phyloP scores from a whole-genome alignment of 1,139 yeast genomes.

The Yamadazyma atlantica region DNA sequence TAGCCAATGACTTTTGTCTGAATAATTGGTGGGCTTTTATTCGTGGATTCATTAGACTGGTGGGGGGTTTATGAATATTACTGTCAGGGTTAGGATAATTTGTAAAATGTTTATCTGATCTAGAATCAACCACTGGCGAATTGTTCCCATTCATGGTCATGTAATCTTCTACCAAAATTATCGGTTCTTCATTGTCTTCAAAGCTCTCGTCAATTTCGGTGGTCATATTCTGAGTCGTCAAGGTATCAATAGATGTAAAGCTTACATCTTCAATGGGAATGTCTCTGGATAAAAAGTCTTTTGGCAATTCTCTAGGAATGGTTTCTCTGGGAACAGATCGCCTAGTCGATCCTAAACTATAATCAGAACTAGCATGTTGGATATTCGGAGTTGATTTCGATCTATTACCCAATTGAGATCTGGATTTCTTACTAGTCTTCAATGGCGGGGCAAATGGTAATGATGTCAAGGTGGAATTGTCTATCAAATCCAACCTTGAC shows the following conservation, averaged over 20 bases:
- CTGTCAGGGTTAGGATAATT: not conserved
- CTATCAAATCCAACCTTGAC: slow-evolving; percentile 63
- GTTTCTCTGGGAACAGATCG: not conserved
- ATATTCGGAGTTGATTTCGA: slow-evolving; percentile 6
- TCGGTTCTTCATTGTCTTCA: slow-evolving; percentile 42
- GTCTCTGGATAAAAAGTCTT: slow-evolving; percentile 3
- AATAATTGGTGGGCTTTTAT: slow-evolving; percentile 2
- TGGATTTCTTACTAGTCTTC: slow-evolving; percentile 12
- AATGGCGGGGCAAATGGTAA: slow-evolving; percentile 65
- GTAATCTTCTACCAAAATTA: slow-evolving; percentile 53
- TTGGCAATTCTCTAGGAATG: slow-evolving; percentile 5
- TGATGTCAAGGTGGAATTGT: slow-evolving; percentile 61
- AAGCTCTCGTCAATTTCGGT: slow-evolving; percentile 19
- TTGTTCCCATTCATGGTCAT: slow-evolving; percentile 18
- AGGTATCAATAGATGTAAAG: slow-evolving; percentile 17
- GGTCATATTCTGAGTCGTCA: slow-evolving; percentile 15
- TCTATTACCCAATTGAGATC: slow-evolving; percentile 5
- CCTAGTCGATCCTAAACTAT: no score
- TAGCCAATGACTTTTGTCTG: slow-evolving; percentile 38
- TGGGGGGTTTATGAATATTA: not conserved
- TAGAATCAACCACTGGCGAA: not conserved
- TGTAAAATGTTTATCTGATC: not conserved
- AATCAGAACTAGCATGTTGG: not conserved
- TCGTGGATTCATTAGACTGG: not conserved
- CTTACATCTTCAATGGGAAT: slow-evolving; percentile 14